A percentile compares a stretch with the other conserved stretches of the same genome.
Evolutionary conservation across 345 rosid species (phyloP).

Genomic region (Populus pruinosa): DNA sequence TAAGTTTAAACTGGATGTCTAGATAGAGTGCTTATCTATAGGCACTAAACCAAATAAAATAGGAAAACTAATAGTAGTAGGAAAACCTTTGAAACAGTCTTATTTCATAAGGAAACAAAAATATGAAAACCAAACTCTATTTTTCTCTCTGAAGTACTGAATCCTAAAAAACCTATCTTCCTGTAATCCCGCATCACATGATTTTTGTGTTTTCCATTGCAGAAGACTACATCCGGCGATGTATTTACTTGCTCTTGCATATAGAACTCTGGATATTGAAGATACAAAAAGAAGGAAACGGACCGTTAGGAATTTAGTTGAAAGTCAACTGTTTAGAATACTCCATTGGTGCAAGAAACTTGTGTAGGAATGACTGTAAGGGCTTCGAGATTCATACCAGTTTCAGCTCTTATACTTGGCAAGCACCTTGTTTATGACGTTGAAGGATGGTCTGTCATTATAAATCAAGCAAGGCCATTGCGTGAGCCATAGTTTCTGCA

Average conservation of each 20-base stretch:
- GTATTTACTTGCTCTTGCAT: conserved; percentile 80
- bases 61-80: no score
- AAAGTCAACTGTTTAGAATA: conserved; percentile 38
- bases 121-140: background rate
- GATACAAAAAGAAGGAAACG: conserved; percentile 63
- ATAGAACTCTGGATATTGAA: conserved; percentile 91
- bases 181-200: background rate
- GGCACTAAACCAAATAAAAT: no score
- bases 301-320: conserved; percentile 39
- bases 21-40: no score
- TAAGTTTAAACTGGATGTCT: no score
- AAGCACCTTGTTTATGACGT: background rate
- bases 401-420: conserved; percentile 7
- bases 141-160: background rate
- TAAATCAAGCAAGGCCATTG: conserved; percentile 1
- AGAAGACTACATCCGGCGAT: conserved; percentile 96
- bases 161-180: background rate
- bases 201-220: conserved; percentile 23
- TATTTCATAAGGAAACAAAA: no score
- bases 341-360: conserved; percentile 71
- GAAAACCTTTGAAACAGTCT: no score
- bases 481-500: background rate
- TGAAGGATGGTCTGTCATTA: background rate
- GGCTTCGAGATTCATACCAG: conserved; percentile 1
- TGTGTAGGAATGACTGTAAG: conserved; percentile 26